Conservation (phyloP, 345 rosid species). For the Diplotaxis tenuifolia region DNA sequence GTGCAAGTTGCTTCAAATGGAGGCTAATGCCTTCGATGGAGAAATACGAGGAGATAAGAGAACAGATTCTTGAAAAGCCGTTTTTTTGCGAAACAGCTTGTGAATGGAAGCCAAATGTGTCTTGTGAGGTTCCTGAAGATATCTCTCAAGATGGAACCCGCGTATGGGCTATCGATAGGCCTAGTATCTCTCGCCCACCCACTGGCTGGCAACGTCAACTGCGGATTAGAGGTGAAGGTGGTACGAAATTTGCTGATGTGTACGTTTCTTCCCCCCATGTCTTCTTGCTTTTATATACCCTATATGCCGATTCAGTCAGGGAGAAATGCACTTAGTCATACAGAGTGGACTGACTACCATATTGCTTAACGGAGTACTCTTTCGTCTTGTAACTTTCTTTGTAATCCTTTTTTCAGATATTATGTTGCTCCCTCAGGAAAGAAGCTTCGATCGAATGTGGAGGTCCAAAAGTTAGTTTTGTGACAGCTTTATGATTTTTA, state of each 20-base stretch:
- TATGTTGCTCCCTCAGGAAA: slow-evolving; percentile 85
- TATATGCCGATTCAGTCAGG: too few species aligned
- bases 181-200: slow-evolving; percentile 87
- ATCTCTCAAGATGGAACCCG: slow-evolving; percentile 85
- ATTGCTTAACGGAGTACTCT: too few species aligned
- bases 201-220: slow-evolving; percentile 82
- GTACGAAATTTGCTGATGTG: slow-evolving; percentile 92
- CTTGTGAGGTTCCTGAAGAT: slow-evolving; percentile 80
- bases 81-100: slow-evolving; percentile 65
- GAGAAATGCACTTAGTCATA: too few species aligned
- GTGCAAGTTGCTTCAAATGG: slow-evolving; percentile 90
- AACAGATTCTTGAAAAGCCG: slow-evolving; percentile 66
- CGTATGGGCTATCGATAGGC: slow-evolving; percentile 96
- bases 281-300: too few species aligned
- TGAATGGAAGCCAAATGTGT: slow-evolving; percentile 74
- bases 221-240: slow-evolving; percentile 78
- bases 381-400: background rate
- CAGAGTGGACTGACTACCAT: too few species aligned
- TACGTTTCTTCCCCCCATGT: slow-evolving; percentile 46
- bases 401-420: slow-evolving; percentile 48
- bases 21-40: slow-evolving; percentile 83
- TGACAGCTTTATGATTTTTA: background rate
- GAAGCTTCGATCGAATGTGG: slow-evolving; percentile 82
- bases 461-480: slow-evolving; percentile 67
- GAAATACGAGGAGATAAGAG: slow-evolving; percentile 92